These are phyloP conservation scores for Tolypocladium ovalisporum DNA, from an alignment of 2,329 filamentous ascomycete genomes.

Conservation along the genomic window DNA sequence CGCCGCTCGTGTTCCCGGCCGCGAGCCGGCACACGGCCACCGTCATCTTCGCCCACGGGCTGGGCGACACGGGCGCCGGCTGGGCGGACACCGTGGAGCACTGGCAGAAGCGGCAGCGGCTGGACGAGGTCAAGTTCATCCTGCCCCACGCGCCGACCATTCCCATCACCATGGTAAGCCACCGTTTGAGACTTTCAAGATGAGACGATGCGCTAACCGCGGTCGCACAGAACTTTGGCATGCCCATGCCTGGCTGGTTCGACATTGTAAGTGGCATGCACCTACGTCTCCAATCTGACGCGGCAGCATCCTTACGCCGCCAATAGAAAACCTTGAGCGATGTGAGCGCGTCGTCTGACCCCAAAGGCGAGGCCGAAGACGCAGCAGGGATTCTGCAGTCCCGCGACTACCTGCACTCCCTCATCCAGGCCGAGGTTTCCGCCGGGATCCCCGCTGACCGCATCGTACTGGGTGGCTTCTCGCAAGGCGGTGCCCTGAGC, in stretches of 20 bases:
- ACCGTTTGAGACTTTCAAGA: background rate
- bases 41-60: constrained; percentile 85
- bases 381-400: constrained; percentile 51
- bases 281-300: background rate
- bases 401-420: constrained; percentile 59
- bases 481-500: constrained; percentile 76
- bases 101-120: constrained; percentile 68
- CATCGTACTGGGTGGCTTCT: constrained; percentile 76
- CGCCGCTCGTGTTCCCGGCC: constrained; percentile 65
- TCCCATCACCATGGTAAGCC: constrained; percentile 57
- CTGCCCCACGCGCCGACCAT: constrained; percentile 84
- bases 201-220: background rate
- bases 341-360: constrained; percentile 12
- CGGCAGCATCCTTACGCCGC: background rate
- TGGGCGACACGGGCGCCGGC: constrained; percentile 73
- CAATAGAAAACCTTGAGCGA: constrained; percentile 22
- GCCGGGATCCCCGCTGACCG: constrained; percentile 69
- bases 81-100: constrained; percentile 80
- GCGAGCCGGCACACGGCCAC: constrained; percentile 81
- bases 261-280: constrained; percentile 49
- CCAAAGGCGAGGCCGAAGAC: constrained; percentile 38
- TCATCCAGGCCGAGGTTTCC: constrained; percentile 71
- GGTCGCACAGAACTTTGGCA: constrained; percentile 54
- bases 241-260: constrained; percentile 81
- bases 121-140: constrained; percentile 87